phyloP scores from a whole-genome alignment of 228 moss, liverwort and hornwort genomes.

The Sphagnum fallax region DNA sequence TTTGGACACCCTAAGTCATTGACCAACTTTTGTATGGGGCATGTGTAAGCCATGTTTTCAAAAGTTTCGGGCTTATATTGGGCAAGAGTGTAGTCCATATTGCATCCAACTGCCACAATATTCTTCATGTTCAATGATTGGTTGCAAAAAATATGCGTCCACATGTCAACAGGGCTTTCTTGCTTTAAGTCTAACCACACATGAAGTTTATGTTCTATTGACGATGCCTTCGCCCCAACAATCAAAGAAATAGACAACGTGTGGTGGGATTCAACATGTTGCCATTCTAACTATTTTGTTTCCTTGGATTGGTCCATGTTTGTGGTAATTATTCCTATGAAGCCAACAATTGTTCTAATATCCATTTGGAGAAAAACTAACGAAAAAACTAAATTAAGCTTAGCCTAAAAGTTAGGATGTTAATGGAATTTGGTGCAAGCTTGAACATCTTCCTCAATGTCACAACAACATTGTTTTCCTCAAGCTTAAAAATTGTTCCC shows the following conservation, averaged over 20 bases:
- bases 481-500: no score
- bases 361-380: background rate
- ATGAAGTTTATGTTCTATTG: conserved; percentile 22
- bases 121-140: conserved; percentile 92
- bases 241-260: conserved; percentile 21
- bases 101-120: conserved; percentile 91
- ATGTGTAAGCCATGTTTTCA: conserved; percentile 78
- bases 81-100: conserved; percentile 98
- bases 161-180: conserved; percentile 43
- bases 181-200: conserved; percentile 33
- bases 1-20: conserved; percentile 66
- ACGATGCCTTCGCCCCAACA: conserved; percentile 17
- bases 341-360: background rate
- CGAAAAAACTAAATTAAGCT: no score
- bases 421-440: no score
- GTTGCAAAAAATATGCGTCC: conserved; percentile 85
- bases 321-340: conserved; percentile 24
- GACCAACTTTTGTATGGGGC: conserved; percentile 82
- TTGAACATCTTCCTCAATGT: no score
- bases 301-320: conserved; percentile 8
- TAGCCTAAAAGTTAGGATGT: no score
- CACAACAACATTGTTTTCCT: no score
- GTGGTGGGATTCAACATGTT: conserved; percentile 25
- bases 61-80: conserved; percentile 92
- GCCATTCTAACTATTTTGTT: conserved; percentile 22